phyloP scores from a whole-genome alignment of 352 stramenopile genomes.

The Phytopythium kandeliae region DNA sequence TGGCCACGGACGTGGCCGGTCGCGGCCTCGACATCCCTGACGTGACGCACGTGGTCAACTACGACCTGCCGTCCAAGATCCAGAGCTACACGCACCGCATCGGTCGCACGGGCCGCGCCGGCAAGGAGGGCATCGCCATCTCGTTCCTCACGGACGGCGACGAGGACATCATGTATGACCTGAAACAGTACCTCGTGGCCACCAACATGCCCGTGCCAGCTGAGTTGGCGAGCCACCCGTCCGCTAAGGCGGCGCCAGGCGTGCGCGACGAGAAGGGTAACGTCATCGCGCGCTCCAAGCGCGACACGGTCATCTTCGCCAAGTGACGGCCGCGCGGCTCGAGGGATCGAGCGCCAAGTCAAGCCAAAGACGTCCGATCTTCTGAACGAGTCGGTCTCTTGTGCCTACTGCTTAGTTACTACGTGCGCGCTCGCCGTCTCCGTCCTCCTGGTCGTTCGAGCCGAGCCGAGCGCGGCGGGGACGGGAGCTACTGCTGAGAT shows the following conservation, averaged over 20 bases:
- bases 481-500: no score
- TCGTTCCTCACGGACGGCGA: conserved; percentile 98
- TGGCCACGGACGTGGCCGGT: conserved; percentile 93
- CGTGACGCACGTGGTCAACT: conserved; percentile 99
- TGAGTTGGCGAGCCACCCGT: conserved; percentile 92
- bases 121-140: conserved; percentile 95
- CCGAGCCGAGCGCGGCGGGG: no score
- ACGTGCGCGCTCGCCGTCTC: no score
- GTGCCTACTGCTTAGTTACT: no score
- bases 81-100: conserved; percentile 99
- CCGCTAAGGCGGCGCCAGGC: conserved; percentile 83
- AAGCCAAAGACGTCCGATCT: not conserved
- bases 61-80: conserved; percentile 97
- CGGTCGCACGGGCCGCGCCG: conserved; percentile 96
- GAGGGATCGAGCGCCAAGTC: not conserved
- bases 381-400: no score
- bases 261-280: conserved; percentile 84
- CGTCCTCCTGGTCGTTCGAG: no score
- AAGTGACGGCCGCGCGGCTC: conserved; percentile 35
- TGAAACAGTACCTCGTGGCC: conserved; percentile 96
- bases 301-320: conserved; percentile 85
- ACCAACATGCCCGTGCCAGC: conserved; percentile 93
- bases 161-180: conserved; percentile 95
- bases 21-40: conserved; percentile 98
- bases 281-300: conserved; percentile 81